phyloP scores from a whole-genome alignment of 495 filamentous ascomycete species.

The Daldinia vernicosa region DNA sequence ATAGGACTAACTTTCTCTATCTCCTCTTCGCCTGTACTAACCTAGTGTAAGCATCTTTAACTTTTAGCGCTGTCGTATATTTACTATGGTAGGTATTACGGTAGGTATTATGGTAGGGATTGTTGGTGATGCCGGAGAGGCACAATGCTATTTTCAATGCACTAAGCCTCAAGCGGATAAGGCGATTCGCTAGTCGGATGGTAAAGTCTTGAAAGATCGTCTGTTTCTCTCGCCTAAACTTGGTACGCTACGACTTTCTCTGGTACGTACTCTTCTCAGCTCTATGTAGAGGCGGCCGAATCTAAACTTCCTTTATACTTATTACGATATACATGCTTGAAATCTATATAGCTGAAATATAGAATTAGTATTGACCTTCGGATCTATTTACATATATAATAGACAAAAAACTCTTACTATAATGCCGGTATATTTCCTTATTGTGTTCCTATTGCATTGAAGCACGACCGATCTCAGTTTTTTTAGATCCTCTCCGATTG shows the following conservation, averaged over 20 bases:
- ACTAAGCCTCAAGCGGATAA: conserved; percentile 34
- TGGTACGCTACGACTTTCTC: conserved; percentile 12
- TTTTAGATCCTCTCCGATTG: conserved; percentile 42
- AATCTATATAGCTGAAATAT: neutral
- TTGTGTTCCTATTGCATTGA: neutral
- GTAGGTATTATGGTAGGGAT: conserved; percentile 13
- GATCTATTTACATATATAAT: neutral
- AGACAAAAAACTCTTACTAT: neutral
- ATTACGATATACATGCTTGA: neutral
- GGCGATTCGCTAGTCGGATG: conserved; percentile 34
- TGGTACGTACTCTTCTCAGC: conserved; percentile 31
- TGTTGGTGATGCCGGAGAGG: conserved; percentile 34
- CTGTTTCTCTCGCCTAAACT: conserved; percentile 40
- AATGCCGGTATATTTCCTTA: conserved; percentile 6
- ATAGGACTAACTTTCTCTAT: neutral
- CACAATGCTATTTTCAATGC: conserved; percentile 42
- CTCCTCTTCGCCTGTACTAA: neutral
- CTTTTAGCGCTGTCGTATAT: conserved; percentile 35
- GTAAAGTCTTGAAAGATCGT: conserved; percentile 37
- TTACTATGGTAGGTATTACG: neutral
- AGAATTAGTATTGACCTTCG: neutral
- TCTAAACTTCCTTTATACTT: conserved; percentile 18
- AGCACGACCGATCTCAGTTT: conserved; percentile 39
- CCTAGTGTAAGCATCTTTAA: conserved; percentile 6
- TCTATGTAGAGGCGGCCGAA: conserved; percentile 23